Conservation (phyloP, 2,329 filamentous ascomycete species). For the Exophiala spinifera region DNA sequence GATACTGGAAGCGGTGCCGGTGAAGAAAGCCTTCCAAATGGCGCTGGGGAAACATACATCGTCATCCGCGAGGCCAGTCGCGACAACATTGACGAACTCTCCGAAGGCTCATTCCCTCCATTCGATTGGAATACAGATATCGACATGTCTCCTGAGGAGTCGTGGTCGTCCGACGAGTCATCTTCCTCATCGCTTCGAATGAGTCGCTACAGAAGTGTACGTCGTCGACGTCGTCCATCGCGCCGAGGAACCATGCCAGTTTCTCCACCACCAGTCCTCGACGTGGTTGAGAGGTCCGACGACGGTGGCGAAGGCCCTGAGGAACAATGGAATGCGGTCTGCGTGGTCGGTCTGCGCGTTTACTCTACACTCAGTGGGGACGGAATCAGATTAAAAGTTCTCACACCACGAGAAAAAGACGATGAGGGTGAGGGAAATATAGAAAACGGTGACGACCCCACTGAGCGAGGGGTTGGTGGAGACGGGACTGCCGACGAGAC, state of each 20-base stretch:
- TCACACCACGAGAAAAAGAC: constrained; percentile 5
- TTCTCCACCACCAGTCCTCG: constrained; percentile 2
- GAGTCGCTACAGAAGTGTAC: neutral
- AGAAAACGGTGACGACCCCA: neutral
- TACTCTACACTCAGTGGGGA: constrained; percentile 39
- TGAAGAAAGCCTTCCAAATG: neutral
- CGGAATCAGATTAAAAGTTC: constrained; percentile 13
- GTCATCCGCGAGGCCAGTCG: neutral
- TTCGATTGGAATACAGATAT: constrained; percentile 45
- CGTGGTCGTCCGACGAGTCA: constrained; percentile 20
- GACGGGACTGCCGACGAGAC: neutral
- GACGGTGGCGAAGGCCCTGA: constrained; percentile 26
- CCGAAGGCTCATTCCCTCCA: constrained; percentile 38
- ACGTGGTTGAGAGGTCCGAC: constrained; percentile 1
- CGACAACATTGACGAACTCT: neutral
- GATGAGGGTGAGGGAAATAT: neutral
- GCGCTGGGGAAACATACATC: neutral
- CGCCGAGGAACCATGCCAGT: neutral
- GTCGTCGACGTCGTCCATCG: constrained; percentile 1
- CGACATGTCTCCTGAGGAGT: constrained; percentile 37
- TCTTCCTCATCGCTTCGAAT: constrained; percentile 1
- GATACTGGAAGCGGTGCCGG: constrained; percentile 2
- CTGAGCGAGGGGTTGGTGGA: neutral
- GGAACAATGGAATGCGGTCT: constrained; percentile 59
- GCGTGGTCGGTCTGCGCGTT: constrained; percentile 58